phyloP scores from a whole-genome alignment of 106 monocot genomes.

The Xerophyta viscosa region DNA sequence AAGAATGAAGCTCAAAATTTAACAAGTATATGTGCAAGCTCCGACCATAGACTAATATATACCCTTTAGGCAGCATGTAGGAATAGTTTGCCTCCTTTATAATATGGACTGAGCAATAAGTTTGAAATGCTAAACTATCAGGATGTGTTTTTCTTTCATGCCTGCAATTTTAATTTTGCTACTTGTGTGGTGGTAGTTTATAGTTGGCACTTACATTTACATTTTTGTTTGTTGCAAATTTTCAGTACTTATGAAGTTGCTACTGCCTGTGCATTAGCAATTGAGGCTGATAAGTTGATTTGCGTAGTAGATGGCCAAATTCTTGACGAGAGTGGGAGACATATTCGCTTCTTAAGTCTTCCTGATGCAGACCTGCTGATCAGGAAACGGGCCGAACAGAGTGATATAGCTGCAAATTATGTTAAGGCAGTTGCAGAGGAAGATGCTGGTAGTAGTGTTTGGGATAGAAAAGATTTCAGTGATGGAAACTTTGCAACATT shows the following conservation, averaged over 20 bases:
- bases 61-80: too few relatives aligned
- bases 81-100: too few relatives aligned
- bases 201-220: too few relatives aligned
- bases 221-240: slow-evolving; percentile 5
- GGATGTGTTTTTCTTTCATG: too few relatives aligned
- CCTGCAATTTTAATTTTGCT: too few relatives aligned
- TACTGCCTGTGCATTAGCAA: slow-evolving; percentile 82
- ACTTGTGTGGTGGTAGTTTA: too few relatives aligned
- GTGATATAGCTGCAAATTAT: slow-evolving; percentile 87
- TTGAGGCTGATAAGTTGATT: slow-evolving; percentile 87
- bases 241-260: slow-evolving; percentile 94
- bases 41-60: too few relatives aligned
- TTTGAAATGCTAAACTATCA: too few relatives aligned
- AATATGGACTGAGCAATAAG: too few relatives aligned
- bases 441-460: slow-evolving; percentile 10
- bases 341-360: slow-evolving; percentile 72
- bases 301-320: slow-evolving; percentile 86
- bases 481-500: slow-evolving; percentile 30
- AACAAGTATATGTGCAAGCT: too few relatives aligned
- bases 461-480: slow-evolving; percentile 14
- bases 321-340: slow-evolving; percentile 50
- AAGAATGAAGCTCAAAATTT: too few relatives aligned
- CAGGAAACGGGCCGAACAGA: slow-evolving; percentile 64
- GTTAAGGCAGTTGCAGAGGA: slow-evolving; percentile 64
- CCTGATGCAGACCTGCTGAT: slow-evolving; percentile 83